Conservation (phyloP, 306 rosid genomes). For the Betula pendula region DNA sequence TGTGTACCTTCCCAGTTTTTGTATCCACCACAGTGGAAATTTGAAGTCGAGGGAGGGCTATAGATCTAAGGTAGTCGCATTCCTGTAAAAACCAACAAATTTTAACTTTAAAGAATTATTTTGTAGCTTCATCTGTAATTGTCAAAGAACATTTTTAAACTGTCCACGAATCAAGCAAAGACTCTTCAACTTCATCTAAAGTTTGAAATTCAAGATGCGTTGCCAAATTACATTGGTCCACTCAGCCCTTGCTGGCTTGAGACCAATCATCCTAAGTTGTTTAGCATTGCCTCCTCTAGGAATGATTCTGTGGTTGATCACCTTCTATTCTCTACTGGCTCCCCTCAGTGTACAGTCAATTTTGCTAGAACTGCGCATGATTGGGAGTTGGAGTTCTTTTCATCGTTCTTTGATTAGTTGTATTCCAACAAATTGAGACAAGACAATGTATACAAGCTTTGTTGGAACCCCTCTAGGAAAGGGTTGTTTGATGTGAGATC, state of each 20-base stretch:
- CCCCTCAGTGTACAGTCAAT: too few relatives aligned
- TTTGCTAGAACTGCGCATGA: too few relatives aligned
- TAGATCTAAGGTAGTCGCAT: slow-evolving; percentile 79
- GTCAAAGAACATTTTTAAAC: slow-evolving; percentile 14
- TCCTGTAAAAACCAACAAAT: slow-evolving; percentile 54
- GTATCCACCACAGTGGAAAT: slow-evolving; percentile 92
- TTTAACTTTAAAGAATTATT: slow-evolving; percentile 18
- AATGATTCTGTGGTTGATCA: too few relatives aligned
- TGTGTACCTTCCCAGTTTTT: slow-evolving; percentile 81
- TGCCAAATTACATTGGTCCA: slow-evolving; percentile 6
- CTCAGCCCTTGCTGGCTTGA: slow-evolving; percentile 4
- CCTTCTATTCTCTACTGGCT: too few relatives aligned
- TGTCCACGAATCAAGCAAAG: slow-evolving; percentile 8
- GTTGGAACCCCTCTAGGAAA: too few relatives aligned
- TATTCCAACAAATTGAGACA: too few relatives aligned
- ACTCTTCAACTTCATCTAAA: slow-evolving; percentile 9
- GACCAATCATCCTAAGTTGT: background rate
- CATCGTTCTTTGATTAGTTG: too few relatives aligned
- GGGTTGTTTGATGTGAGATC: too few relatives aligned
- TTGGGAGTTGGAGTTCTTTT: too few relatives aligned
- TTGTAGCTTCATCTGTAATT: slow-evolving; percentile 16
- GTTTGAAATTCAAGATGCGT: background rate
- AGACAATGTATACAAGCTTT: too few relatives aligned
- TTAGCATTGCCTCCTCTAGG: too few relatives aligned
- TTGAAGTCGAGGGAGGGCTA: slow-evolving; percentile 85